These are phyloP conservation scores for Scleroderma citrinum DNA, from an alignment of 768 basidiomycete species.

Conservation along the genomic window DNA sequence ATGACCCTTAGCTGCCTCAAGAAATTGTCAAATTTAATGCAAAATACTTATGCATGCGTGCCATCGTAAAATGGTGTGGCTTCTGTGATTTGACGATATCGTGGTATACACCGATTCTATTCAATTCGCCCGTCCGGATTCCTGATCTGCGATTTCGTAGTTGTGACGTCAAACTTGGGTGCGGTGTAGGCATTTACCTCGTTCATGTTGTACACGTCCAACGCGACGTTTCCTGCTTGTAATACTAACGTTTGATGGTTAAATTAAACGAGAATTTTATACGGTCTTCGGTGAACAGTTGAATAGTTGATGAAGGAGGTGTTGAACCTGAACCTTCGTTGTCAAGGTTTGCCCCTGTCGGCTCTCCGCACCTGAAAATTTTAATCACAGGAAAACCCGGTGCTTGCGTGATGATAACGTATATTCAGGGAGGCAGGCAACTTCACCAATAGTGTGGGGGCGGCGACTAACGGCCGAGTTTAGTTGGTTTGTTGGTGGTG, in stretches of 20 bases:
- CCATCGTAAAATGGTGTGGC: constrained; percentile 22
- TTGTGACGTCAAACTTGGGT: constrained; percentile 10
- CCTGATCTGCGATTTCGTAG: neutral
- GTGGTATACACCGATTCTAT: neutral
- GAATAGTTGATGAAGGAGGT: neutral
- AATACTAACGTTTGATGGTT: constrained; percentile 9
- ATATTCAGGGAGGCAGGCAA: neutral
- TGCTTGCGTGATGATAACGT: neutral
- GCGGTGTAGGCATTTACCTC: constrained; percentile 9
- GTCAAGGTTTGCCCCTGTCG: neutral
- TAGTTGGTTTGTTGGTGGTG: too few species aligned
- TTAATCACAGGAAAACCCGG: neutral
- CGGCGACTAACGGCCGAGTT: neutral
- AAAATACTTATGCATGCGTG: constrained; percentile 8
- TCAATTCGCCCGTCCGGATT: constrained; percentile 3
- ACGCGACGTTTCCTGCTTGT: constrained; percentile 9
- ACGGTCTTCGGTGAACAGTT: neutral
- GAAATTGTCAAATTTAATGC: constrained; percentile 20
- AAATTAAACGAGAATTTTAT: constrained; percentile 2
- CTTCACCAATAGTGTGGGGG: neutral
- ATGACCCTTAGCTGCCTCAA: constrained; percentile 10
- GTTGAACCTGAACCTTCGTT: neutral
- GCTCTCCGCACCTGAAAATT: neutral
- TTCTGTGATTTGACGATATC: constrained; percentile 5
- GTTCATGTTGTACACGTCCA: constrained; percentile 9